Conservation (phyloP, 2,329 filamentous ascomycete species). For the Elsinoe ampelina region DNA sequence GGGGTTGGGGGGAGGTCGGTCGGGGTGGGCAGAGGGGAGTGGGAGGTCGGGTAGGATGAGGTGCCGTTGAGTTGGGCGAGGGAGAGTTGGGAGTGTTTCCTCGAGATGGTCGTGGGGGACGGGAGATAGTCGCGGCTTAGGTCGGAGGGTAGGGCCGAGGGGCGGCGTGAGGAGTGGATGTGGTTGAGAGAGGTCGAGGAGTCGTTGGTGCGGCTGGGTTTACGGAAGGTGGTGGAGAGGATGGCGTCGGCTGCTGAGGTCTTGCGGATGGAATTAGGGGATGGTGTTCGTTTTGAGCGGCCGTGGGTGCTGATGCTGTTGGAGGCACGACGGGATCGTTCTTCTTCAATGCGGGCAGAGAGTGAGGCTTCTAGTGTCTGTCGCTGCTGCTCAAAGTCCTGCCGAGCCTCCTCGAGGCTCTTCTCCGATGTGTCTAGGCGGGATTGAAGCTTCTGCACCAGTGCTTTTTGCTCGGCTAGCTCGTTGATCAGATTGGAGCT, state of each 20-base stretch:
- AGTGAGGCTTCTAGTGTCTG: conserved; percentile 49
- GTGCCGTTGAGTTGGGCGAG: conserved; percentile 27
- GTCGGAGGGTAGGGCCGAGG: conserved; percentile 20
- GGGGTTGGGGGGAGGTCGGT: conserved; percentile 33
- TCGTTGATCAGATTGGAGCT: conserved; percentile 58
- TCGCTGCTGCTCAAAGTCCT: conserved; percentile 50
- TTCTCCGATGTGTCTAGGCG: conserved; percentile 56
- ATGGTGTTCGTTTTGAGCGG: conserved; percentile 25
- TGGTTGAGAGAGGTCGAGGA: conserved; percentile 11
- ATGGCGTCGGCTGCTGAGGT: conserved; percentile 30
- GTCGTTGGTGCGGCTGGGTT: conserved; percentile 10
- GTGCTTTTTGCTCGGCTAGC: conserved; percentile 48
- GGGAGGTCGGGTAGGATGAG: neutral
- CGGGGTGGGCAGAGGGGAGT: neutral
- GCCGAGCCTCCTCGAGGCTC: conserved; percentile 50
- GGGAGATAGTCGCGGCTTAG: neutral
- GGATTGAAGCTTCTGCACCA: conserved; percentile 53
- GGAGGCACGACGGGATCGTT: conserved; percentile 38
- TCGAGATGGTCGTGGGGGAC: conserved; percentile 23
- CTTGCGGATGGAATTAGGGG: conserved; percentile 31
- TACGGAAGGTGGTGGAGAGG: conserved; percentile 22
- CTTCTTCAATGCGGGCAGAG: conserved; percentile 54
- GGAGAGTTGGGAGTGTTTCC: conserved; percentile 40
- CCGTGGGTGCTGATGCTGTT: conserved; percentile 16
- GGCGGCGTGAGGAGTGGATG: conserved; percentile 29